Evolutionary conservation across 2,329 filamentous ascomycete species (phyloP).

Genomic region (Fusarium sp.): DNA sequence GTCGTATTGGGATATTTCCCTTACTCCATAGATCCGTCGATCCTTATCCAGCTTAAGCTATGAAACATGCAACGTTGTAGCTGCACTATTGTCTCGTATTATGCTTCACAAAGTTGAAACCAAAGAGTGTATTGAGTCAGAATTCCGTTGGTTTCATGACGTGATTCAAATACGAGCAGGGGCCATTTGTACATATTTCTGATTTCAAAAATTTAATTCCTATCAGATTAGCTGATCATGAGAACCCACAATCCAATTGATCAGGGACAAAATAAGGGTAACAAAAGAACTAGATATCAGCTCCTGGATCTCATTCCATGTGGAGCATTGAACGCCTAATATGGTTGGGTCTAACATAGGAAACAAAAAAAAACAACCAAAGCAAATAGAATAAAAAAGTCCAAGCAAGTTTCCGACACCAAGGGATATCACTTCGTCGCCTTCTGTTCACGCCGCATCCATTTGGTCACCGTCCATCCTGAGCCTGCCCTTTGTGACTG

Average conservation of each 20-base stretch:
- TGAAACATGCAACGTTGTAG: conserved; percentile 27
- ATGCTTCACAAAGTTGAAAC: conserved; percentile 35
- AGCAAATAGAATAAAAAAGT: conserved; percentile 32
- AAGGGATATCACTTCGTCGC: conserved; percentile 48
- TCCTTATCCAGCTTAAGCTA: conserved; percentile 10
- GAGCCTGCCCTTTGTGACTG: conserved; percentile 49
- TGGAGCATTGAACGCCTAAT: conserved; percentile 45
- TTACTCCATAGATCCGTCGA: conserved; percentile 11
- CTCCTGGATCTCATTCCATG: conserved; percentile 42
- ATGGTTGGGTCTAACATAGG: conserved; percentile 41
- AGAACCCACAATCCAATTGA: conserved; percentile 24
- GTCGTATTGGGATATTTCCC: conserved; percentile 28
- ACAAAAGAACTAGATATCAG: conserved; percentile 34
- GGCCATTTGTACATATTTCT: not conserved
- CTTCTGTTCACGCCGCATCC: conserved; percentile 46
- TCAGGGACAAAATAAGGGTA: conserved; percentile 16
- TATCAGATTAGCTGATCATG: conserved; percentile 13
- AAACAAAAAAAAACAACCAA: conserved; percentile 36
- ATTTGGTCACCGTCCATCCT: conserved; percentile 43
- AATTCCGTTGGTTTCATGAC: conserved; percentile 25
- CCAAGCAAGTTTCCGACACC: conserved; percentile 43
- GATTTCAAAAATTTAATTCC: conserved; percentile 12
- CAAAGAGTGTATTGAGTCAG: not conserved
- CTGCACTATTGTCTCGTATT: conserved; percentile 1
- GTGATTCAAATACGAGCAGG: not conserved